Evolutionary conservation across 495 filamentous ascomycete species (phyloP).

Genomic region (Penicillium canariense): DNA sequence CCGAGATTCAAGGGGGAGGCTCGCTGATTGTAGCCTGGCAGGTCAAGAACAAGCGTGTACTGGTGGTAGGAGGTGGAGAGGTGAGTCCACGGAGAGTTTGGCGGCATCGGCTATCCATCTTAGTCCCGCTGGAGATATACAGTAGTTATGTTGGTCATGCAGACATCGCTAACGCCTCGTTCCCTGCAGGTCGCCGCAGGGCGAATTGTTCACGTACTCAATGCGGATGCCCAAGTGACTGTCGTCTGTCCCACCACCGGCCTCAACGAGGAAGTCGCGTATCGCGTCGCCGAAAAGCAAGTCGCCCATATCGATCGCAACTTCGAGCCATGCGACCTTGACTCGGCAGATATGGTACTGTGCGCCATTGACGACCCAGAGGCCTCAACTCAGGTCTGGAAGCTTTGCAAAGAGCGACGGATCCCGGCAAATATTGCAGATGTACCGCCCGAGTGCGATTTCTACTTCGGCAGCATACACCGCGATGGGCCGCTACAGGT

Average conservation of each 20-base stretch:
- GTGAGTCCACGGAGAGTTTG: too few species aligned
- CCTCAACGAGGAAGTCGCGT: conserved; percentile 82
- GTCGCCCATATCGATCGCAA: conserved; percentile 75
- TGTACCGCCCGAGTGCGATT: conserved; percentile 95
- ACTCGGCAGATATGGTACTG: conserved; percentile 79
- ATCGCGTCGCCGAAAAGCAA: conserved; percentile 69
- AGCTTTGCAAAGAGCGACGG: conserved; percentile 77
- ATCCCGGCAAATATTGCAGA: conserved; percentile 96
- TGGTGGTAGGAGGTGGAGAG: conserved; percentile 93
- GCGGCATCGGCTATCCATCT: background rate
- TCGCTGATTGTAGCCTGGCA: conserved; percentile 96
- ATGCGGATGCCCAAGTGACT: conserved; percentile 88
- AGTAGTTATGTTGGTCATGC: background rate
- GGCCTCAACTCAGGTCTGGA: conserved; percentile 84
- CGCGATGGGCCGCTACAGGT: conserved; percentile 93
- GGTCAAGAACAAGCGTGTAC: conserved; percentile 73
- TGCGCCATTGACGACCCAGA: conserved; percentile 90
- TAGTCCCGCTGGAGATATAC: background rate
- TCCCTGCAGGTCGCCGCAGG: conserved; percentile 81
- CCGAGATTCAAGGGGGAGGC: conserved; percentile 80
- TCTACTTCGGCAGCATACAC: conserved; percentile 95
- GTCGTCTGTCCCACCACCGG: conserved; percentile 77
- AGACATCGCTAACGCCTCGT: conserved; percentile 9
- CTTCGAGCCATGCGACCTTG: conserved; percentile 79
- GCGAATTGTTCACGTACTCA: conserved; percentile 86